Base-by-base conservation (phyloP, 345 rosid species). In the Brassica rapa region DNA sequence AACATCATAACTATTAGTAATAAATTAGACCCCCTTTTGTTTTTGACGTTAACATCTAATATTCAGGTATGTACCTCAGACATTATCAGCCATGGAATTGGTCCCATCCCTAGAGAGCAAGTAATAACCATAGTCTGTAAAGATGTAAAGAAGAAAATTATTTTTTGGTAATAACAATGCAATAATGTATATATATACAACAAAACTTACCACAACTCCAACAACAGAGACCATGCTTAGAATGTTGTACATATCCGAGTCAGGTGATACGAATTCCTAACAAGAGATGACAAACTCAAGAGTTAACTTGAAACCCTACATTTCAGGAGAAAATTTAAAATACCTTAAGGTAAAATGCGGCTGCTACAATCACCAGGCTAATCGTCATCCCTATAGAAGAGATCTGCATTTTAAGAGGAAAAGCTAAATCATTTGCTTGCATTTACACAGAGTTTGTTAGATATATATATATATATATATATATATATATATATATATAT, bases 1-100 rank as follows among this genome's bases (percentile, higher is more conserved):
- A 1, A 1, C n/a, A 71, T 2, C 9, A 68, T 53, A n/a, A 4
- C 35, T 25, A 4, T 32, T 30, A 72, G 62, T 49, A 14, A 43
- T 1, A 57, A 0, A 10, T 46, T 66, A 64, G 0, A 8, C 11
- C 4, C 1, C 10, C 11, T 7, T 30, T 16, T 10, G 60, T 14
- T 7, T 73, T 62, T 35, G 16, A 27, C 25, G 27, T 11, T 49
- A 43, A n/a, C 70, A 27, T 19, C n/a, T 51, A 12, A 39, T 39
- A 68, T 51, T 30, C 33, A 65, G 37, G 51, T 86, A 95, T 27
- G 30, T 27, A 27, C 99, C 99, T 95, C 98, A n/a, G 99, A 88
- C 99, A 95, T 93, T 65, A 95, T 93, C 71, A 95, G 24, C 99
- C 99, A 95, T 16, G 99, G 96, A 82, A 95, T 90, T 33, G 98